phyloP scores from a whole-genome alignment of 352 stramenopile genomes.

The Ochromonadaceae sp. region DNA sequence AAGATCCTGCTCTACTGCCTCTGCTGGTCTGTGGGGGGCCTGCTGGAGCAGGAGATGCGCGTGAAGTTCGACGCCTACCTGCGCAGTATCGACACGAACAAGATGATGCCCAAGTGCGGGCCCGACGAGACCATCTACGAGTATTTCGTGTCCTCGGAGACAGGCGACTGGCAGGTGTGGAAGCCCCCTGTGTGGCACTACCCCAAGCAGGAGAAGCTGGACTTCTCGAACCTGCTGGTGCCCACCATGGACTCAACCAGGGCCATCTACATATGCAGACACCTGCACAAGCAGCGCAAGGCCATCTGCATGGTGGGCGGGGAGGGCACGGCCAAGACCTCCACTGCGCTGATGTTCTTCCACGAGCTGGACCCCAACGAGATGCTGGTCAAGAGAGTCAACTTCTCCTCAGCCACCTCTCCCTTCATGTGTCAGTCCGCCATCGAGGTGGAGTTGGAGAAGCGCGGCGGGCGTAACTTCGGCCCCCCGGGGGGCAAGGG shows the following conservation, averaged over 20 bases:
- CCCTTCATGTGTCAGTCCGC: slow-evolving; percentile 93
- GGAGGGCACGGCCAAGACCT: slow-evolving; percentile 93
- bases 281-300: slow-evolving; percentile 75
- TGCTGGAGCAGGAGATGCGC: slow-evolving; percentile 85
- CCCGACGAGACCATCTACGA: slow-evolving; percentile 71
- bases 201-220: slow-evolving; percentile 62
- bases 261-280: slow-evolving; percentile 67
- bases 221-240: slow-evolving; percentile 94
- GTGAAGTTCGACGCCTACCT: slow-evolving; percentile 89
- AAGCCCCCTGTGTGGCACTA: slow-evolving; percentile 84
- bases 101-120: slow-evolving; percentile 59
- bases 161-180: slow-evolving; percentile 81
- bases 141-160: slow-evolving; percentile 73
- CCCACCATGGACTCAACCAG: slow-evolving; percentile 95
- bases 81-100: slow-evolving; percentile 62
- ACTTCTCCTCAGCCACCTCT: slow-evolving; percentile 93
- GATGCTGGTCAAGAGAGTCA: slow-evolving; percentile 92
- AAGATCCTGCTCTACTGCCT: slow-evolving; percentile 91
- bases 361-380: slow-evolving; percentile 72
- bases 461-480: slow-evolving; percentile 91
- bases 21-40: slow-evolving; percentile 81
- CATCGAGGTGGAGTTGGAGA: slow-evolving; percentile 93
- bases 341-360: slow-evolving; percentile 93
- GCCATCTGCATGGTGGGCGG: slow-evolving; percentile 87
- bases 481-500: slow-evolving; percentile 90